Base-by-base conservation (phyloP, 495 filamentous ascomycete genomes). In the Pyrenula massariospora region DNA sequence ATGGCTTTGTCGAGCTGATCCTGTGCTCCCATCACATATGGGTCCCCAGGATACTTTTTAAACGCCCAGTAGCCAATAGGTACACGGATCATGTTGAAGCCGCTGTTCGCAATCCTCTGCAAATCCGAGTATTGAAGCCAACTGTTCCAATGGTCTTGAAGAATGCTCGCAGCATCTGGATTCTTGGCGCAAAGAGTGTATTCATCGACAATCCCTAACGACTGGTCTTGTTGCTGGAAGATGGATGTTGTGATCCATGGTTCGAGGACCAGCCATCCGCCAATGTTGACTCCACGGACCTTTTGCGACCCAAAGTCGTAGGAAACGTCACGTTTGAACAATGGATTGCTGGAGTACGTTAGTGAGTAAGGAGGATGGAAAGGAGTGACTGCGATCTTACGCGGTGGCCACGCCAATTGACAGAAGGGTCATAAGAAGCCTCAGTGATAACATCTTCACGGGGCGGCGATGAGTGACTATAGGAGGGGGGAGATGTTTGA, bases 51-150 rank as follows among this genome's bases (percentile, higher is more conserved):
- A 48, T 63, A 65, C 36, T 73, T 73, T 53, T 75, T 63, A 54
- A 67, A 77, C 12, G 75, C 75, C 75, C 75, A 78, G 60, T 70
- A 77, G 19, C 75, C 75, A 56, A 78, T 63, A 0, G 75, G 75
- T 53, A 78, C 75, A 10, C 75, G 68, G n/a, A 78, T 68, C 8
- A 71, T 53, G 60, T 78, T 78, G 70, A 78, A 75, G 1, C 75
- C 75, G 20, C 69, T 64, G 12, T 64, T 53, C 11, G 61, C 60
- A 52, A 78, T 78, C 50, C 65, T 71, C 55, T 75, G 63, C 58
- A 78, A 71, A 57, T 71, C 69, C 19, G 52, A 51, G 57, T 71
- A 61, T 3, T 61, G 70, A 59, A 71, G 63, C 56, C 56, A 75
- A 3, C 62, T 68, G 1, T 57, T 51, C 67, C 70, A 74, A 50